phyloP scores from a whole-genome alignment of 2,329 filamentous ascomycete species.

The Diaporthe vaccinii region DNA sequence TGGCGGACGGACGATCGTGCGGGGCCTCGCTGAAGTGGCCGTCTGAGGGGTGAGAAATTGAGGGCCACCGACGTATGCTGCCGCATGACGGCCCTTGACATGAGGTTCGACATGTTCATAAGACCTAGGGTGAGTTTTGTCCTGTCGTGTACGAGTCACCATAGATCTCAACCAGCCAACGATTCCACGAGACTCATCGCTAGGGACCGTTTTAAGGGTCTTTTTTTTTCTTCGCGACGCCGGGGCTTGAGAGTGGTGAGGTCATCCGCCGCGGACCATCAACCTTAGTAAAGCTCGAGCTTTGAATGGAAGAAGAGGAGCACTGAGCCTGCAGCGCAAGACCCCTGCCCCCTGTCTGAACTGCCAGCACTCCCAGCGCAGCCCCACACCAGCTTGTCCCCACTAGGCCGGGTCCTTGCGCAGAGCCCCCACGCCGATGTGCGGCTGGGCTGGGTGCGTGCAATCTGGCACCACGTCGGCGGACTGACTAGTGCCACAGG shows the following conservation, averaged over 20 bases:
- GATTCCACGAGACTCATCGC: background rate
- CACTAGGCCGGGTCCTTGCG: slow-evolving; percentile 22
- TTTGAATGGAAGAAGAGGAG: slow-evolving; percentile 38
- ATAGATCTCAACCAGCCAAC: background rate
- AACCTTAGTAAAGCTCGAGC: slow-evolving; percentile 39
- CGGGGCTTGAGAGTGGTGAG: slow-evolving; percentile 36
- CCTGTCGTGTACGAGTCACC: slow-evolving; percentile 4
- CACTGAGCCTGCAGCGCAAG: background rate
- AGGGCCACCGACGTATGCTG: slow-evolving; percentile 23
- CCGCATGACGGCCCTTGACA: slow-evolving; percentile 34
- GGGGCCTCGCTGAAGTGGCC: slow-evolving; percentile 13
- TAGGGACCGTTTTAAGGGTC: slow-evolving; percentile 9
- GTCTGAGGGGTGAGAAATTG: background rate
- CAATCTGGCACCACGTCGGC: slow-evolving; percentile 38
- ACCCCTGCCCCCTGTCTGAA: slow-evolving; percentile 4
- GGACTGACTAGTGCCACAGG: slow-evolving; percentile 24
- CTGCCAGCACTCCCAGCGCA: slow-evolving; percentile 19
- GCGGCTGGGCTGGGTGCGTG: slow-evolving; percentile 26
- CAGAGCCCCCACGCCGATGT: slow-evolving; percentile 32
- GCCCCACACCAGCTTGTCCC: slow-evolving; percentile 29
- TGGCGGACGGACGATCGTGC: slow-evolving; percentile 27
- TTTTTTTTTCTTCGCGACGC: background rate
- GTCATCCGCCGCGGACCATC: slow-evolving; percentile 30
- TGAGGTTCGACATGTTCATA: slow-evolving; percentile 34
- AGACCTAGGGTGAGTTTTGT: background rate